Percentiles rank a stretch among this genome's conserved stretches.
phyloP scores from a whole-genome alignment of 2,329 filamentous ascomycete genomes.

The Fusarium setosum region DNA sequence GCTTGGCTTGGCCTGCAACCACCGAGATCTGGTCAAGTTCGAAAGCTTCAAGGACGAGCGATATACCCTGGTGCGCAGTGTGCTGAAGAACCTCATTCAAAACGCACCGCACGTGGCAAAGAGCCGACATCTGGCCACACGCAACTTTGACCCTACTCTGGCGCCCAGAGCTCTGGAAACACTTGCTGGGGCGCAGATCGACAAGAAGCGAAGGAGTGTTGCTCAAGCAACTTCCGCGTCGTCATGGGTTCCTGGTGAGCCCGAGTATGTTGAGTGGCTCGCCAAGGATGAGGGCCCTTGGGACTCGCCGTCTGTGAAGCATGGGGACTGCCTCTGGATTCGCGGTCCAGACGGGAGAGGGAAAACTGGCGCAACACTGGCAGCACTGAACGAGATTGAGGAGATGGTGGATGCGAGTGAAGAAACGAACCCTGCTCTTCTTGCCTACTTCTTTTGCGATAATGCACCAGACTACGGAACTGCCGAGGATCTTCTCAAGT shows the following conservation, averaged over 20 bases:
- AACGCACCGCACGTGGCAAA: constrained; percentile 50
- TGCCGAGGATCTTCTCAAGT: constrained; percentile 55
- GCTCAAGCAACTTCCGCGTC: constrained; percentile 47
- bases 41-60: constrained; percentile 52
- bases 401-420: constrained; percentile 37
- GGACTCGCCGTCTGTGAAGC: neutral
- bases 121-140: constrained; percentile 50
- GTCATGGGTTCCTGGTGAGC: constrained; percentile 52
- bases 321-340: constrained; percentile 52
- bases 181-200: constrained; percentile 48
- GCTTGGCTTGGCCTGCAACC: constrained; percentile 51
- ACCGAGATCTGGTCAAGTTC: constrained; percentile 56
- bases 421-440: constrained; percentile 36
- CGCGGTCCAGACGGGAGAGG: constrained; percentile 55
- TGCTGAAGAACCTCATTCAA: constrained; percentile 51
- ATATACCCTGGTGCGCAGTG: constrained; percentile 51
- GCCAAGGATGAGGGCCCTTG: constrained; percentile 25
- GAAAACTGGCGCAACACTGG: constrained; percentile 54
- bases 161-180: constrained; percentile 47
- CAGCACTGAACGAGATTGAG: constrained; percentile 52
- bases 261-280: constrained; percentile 51
- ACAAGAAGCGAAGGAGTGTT: constrained; percentile 48
- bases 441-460: constrained; percentile 58
- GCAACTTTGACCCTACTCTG: constrained; percentile 48
- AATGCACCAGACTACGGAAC: constrained; percentile 49